A percentile compares a stretch with the other conserved stretches of the same genome.
These are phyloP conservation scores for Zygosaccharomyces lentus DNA, from an alignment of 805 yeast genomes.

Conservation along the genomic window DNA sequence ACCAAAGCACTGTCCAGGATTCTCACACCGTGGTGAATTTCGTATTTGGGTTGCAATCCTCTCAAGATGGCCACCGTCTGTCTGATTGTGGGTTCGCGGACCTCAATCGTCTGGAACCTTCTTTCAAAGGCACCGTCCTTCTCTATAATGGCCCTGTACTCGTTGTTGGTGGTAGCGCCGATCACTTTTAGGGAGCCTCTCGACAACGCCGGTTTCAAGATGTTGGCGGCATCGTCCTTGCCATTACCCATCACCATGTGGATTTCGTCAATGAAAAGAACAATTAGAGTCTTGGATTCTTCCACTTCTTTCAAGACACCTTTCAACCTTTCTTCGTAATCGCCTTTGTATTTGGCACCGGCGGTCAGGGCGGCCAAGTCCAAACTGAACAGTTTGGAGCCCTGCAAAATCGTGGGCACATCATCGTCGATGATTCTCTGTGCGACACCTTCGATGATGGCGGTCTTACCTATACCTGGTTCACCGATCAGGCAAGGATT, in stretches of 20 bases:
- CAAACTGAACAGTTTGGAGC: slow-evolving; percentile 76
- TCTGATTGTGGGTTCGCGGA: slow-evolving; percentile 84
- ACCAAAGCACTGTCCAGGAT: slow-evolving; percentile 92
- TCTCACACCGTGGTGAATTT: slow-evolving; percentile 96
- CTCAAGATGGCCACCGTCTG: slow-evolving; percentile 95
- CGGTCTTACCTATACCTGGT: slow-evolving; percentile 99
- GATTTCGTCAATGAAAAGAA: slow-evolving; percentile 93
- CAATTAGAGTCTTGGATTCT: slow-evolving; percentile 77
- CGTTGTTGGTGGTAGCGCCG: slow-evolving; percentile 96
- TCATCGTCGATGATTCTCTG: slow-evolving; percentile 94
- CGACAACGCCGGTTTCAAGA: slow-evolving; percentile 94
- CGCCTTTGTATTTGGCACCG: slow-evolving; percentile 98
- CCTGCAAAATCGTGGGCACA: slow-evolving; percentile 82
- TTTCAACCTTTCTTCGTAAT: slow-evolving; percentile 95
- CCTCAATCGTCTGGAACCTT: slow-evolving; percentile 95
- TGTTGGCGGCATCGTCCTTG: slow-evolving; percentile 93
- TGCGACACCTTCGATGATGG: slow-evolving; percentile 97
- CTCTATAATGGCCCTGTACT: slow-evolving; percentile 86
- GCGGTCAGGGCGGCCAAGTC: slow-evolving; percentile 97
- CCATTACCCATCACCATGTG: slow-evolving; percentile 99
- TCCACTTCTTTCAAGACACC: slow-evolving; percentile 94
- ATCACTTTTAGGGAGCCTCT: slow-evolving; percentile 95
- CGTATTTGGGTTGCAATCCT: slow-evolving; percentile 93
- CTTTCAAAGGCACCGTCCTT: slow-evolving; percentile 99
- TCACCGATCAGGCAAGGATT: slow-evolving; percentile 97